These are phyloP conservation scores for Asterionellopsis glacialis DNA, from an alignment of 108 stramenopile genomes.

Conservation along the genomic window DNA sequence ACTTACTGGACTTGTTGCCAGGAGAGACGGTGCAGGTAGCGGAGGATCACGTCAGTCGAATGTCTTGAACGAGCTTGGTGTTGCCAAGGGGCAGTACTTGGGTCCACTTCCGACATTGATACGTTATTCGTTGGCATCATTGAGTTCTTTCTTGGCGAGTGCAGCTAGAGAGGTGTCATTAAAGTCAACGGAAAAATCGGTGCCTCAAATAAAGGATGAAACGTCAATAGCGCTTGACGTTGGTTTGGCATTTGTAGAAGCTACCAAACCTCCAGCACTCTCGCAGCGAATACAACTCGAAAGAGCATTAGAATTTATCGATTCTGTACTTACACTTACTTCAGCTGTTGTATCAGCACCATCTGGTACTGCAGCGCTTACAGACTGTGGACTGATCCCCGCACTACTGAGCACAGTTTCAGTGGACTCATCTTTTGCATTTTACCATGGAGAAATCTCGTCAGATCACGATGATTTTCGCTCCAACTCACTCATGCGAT, in stretches of 20 bases:
- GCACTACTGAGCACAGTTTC: conserved; percentile 79
- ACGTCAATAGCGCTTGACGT: conserved; percentile 48
- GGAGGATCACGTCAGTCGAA: conserved; percentile 75
- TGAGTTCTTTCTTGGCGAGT: conserved; percentile 43
- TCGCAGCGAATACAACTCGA: conserved; percentile 44
- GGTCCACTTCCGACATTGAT: conserved; percentile 89
- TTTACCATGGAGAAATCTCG: neutral
- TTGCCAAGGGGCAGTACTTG: conserved; percentile 87
- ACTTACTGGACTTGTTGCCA: conserved; percentile 82
- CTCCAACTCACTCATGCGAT: conserved; percentile 40
- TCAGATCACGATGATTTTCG: conserved; percentile 3
- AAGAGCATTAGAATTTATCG: conserved; percentile 74
- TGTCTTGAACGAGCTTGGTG: conserved; percentile 87
- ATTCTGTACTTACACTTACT: conserved; percentile 79
- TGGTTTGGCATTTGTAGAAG: conserved; percentile 85
- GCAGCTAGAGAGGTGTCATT: neutral
- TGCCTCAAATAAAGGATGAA: conserved; percentile 1
- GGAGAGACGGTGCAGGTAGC: conserved; percentile 50
- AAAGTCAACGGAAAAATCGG: neutral
- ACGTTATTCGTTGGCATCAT: conserved; percentile 76
- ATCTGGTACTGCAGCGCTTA: conserved; percentile 79
- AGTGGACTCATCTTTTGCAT: conserved; percentile 34
- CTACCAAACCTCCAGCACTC: conserved; percentile 50
- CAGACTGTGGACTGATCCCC: conserved; percentile 90
- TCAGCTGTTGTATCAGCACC: conserved; percentile 80